Conservation (phyloP, 208 protist species). For the Herpetomonas samuelpessoai region DNA sequence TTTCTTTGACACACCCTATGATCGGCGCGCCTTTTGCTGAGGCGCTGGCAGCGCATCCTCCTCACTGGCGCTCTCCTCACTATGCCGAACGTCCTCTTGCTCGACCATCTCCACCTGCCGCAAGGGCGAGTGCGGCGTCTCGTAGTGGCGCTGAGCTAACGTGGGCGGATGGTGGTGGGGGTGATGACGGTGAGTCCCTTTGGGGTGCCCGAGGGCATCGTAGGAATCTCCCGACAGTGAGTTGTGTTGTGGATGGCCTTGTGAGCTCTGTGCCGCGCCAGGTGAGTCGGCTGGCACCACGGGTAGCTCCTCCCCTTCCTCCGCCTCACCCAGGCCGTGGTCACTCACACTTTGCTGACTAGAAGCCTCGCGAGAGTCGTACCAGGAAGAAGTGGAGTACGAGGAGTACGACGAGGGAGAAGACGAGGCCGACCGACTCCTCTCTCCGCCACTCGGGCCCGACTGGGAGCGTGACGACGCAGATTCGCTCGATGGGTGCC, state of each 20-base stretch:
- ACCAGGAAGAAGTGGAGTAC: background rate
- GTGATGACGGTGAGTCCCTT: background rate
- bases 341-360: constrained; percentile 17
- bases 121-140: background rate
- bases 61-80: background rate
- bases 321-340: constrained; percentile 6
- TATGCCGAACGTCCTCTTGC: constrained; percentile 9
- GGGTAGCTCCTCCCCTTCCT: background rate
- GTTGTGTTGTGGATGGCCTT: too few relatives aligned
- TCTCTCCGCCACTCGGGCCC: background rate
- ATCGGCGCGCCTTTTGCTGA: too few relatives aligned
- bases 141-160: background rate
- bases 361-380: constrained; percentile 21
- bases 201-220: too few relatives aligned
- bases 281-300: background rate
- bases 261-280: background rate
- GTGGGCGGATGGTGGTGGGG: background rate
- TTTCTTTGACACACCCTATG: too few relatives aligned
- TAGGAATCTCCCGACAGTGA: too few relatives aligned
- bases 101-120: constrained; percentile 9
- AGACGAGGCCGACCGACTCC: background rate
- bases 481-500: too few relatives aligned
- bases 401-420: background rate
- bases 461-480: background rate
- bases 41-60: background rate